Percentiles rank a stretch among this genome's conserved stretches.
Conservation (phyloP, 306 rosid genomes). For the Pyrus pyrifolia region DNA sequence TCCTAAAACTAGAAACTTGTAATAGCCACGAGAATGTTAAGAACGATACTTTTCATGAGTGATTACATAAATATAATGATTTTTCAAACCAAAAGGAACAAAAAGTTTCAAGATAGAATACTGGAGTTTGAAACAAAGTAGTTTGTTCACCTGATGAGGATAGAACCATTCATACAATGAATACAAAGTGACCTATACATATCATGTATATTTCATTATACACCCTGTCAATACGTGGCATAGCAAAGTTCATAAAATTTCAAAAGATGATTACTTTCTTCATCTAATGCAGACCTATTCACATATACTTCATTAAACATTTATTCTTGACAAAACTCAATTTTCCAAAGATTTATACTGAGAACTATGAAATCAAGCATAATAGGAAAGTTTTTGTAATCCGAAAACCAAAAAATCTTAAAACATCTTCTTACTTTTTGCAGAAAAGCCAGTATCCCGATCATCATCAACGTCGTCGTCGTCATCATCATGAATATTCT, state of each 20-base stretch:
- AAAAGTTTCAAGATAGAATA: not conserved
- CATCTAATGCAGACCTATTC: not conserved
- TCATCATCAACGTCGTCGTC: conserved; percentile 13
- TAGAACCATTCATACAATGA: not conserved
- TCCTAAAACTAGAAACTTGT: not conserved
- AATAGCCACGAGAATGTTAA: not conserved
- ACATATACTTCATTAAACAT: not conserved
- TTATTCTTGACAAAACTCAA: not conserved
- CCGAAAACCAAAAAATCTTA: not conserved
- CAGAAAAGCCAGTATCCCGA: conserved; percentile 25
- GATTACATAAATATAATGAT: not conserved
- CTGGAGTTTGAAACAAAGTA: not conserved
- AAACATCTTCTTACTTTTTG: conserved; percentile 42
- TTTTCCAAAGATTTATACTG: not conserved
- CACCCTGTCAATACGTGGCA: not conserved
- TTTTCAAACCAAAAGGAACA: not conserved
- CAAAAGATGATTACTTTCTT: not conserved
- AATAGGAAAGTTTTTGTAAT: not conserved
- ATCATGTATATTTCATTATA: not conserved
- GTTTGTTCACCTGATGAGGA: not conserved
- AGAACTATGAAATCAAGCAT: not conserved
- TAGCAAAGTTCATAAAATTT: not conserved
- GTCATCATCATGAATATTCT: conserved; percentile 32
- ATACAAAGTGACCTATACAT: not conserved
- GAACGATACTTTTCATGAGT: not conserved